Percentiles rank a stretch among this genome's conserved stretches.
Conservation (phyloP, 371 early-diverging fungal species). For the Funneliformis caledonium region DNA sequence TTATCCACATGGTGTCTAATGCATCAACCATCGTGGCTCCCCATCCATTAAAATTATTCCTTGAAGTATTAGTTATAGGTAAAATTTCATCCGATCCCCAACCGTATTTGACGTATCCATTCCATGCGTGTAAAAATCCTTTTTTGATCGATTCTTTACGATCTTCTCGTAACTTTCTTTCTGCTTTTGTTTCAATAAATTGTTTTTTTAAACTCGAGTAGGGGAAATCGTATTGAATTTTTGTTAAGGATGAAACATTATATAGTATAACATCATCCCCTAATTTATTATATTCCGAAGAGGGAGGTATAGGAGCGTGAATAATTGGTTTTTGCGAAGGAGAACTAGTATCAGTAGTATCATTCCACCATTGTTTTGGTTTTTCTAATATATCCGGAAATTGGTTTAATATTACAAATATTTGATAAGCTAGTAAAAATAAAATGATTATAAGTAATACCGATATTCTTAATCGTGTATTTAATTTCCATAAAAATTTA, state of each 20-base stretch:
- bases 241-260: slow-evolving; percentile 35
- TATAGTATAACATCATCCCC: background rate
- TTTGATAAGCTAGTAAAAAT: background rate
- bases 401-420: background rate
- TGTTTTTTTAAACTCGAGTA: background rate
- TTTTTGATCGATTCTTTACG: slow-evolving; percentile 55
- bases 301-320: too few relatives aligned
- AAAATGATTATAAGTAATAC: background rate
- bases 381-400: background rate
- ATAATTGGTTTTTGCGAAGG: background rate
- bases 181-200: slow-evolving; percentile 37
- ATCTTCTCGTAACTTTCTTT: slow-evolving; percentile 41
- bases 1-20: slow-evolving; percentile 78
- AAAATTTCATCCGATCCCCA: slow-evolving; percentile 63
- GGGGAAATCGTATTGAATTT: slow-evolving; percentile 36
- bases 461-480: background rate
- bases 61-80: slow-evolving; percentile 51
- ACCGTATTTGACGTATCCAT: slow-evolving; percentile 70
- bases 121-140: slow-evolving; percentile 72
- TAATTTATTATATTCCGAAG: background rate
- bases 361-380: background rate
- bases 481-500: background rate
- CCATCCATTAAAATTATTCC: slow-evolving; percentile 79
- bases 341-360: background rate
- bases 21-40: slow-evolving; percentile 80